These are phyloP conservation scores for Solanum piurae DNA, from an alignment of 257 asterid genomes.

Conservation along the genomic window DNA sequence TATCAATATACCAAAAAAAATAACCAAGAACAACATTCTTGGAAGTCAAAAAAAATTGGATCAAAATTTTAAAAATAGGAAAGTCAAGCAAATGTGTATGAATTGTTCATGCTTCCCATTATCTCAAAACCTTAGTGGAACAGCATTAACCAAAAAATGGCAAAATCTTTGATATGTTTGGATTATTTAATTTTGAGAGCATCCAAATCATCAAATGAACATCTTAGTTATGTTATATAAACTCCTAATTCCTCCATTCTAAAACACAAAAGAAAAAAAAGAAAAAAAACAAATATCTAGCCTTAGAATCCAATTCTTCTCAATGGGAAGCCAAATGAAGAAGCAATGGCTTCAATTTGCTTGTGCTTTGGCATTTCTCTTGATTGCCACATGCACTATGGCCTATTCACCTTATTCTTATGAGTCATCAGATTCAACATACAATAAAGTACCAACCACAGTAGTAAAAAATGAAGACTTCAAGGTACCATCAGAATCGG, in stretches of 20 bases:
- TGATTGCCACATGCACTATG: neutral
- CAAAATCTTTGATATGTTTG: neutral
- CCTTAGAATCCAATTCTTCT: neutral
- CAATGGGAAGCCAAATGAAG: neutral
- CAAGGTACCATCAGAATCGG: neutral
- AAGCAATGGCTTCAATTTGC: neutral
- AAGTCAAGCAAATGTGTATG: too few relatives aligned
- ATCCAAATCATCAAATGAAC: neutral
- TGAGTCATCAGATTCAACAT: neutral
- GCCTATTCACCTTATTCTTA: neutral
- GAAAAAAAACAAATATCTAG: too few relatives aligned
- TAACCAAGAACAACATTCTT: neutral
- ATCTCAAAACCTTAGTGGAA: neutral
- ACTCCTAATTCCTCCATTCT: neutral
- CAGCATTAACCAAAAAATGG: neutral
- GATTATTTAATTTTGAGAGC: neutral
- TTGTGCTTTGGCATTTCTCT: neutral
- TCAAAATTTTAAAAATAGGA: neutral
- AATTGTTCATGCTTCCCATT: neutral
- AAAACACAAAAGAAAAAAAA: neutral
- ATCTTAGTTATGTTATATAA: neutral
- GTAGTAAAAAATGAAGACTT: neutral
- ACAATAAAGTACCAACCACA: neutral
- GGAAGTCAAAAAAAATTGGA: neutral
- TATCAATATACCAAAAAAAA: too few relatives aligned